phyloP scores from a whole-genome alignment of 1,284 basidiomycete genomes.

The Irpex rosettiformis region DNA sequence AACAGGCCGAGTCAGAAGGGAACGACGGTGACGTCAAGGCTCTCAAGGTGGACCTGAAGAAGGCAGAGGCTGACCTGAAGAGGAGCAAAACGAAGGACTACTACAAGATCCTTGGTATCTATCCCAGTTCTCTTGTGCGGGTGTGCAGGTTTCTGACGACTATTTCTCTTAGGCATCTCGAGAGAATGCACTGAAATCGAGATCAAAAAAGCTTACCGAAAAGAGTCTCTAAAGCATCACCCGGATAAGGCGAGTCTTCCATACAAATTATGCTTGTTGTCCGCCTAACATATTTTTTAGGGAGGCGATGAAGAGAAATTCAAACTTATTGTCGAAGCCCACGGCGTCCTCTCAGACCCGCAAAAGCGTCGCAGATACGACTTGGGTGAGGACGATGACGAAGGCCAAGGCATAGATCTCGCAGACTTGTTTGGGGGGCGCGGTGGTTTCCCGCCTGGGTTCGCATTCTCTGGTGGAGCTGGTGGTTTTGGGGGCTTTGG shows the following conservation, averaged over 20 bases:
- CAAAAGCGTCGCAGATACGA: constrained; percentile 69
- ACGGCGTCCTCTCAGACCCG: constrained; percentile 74
- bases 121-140: background rate
- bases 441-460: constrained; percentile 53
- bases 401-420: constrained; percentile 39
- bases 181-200: constrained; percentile 63
- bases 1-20: constrained; percentile 61
- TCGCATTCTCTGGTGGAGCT: constrained; percentile 53
- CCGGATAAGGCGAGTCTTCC: constrained; percentile 66
- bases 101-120: constrained; percentile 66
- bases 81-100: constrained; percentile 84
- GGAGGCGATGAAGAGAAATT: constrained; percentile 85
- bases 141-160: background rate
- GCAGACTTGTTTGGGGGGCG: constrained; percentile 31
- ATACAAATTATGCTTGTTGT: constrained; percentile 3
- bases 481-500: constrained; percentile 7
- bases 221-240: constrained; percentile 78
- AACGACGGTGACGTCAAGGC: constrained; percentile 60
- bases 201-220: constrained; percentile 78
- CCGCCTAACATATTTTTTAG: no score
- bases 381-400: constrained; percentile 71
- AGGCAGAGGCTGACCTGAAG: constrained; percentile 76
- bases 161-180: constrained; percentile 33
- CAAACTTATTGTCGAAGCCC: constrained; percentile 77
- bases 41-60: constrained; percentile 65